A percentile compares a stretch with the other conserved stretches of the same genome.
Conservation (phyloP, 2,329 filamentous ascomycete species). For the Dactylellina cionopaga region DNA sequence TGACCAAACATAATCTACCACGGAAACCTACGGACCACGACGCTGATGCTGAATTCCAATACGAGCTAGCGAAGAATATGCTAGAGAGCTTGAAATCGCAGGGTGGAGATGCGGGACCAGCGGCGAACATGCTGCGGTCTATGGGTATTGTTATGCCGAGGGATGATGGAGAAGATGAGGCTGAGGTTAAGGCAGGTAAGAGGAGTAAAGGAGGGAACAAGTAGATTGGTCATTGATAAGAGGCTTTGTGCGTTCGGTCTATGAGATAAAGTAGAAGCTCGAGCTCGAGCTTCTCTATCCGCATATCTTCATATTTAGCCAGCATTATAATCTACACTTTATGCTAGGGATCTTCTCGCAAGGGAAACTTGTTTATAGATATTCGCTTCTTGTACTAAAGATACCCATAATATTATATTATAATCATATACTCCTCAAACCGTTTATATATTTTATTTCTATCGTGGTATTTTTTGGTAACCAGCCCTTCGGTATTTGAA, state of each 20-base stretch:
- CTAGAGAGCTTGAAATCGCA: slow-evolving; percentile 93
- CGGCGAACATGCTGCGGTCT: slow-evolving; percentile 84
- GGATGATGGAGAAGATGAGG: slow-evolving; percentile 72
- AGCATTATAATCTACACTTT: no score
- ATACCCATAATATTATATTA: slow-evolving; percentile 15
- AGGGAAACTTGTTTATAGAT: no score
- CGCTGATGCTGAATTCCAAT: slow-evolving; percentile 74
- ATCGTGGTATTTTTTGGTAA: no score
- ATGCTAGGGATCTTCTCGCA: no score
- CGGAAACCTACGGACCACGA: slow-evolving; percentile 51
- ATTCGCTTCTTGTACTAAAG: slow-evolving; percentile 4
- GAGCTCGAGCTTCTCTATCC: no score
- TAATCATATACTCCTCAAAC: no score
- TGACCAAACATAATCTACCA: slow-evolving; percentile 65
- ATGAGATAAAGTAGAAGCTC: no score
- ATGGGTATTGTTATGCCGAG: slow-evolving; percentile 84
- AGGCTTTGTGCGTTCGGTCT: no score
- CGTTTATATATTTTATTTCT: no score
- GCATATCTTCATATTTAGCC: no score
- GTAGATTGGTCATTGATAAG: not conserved
- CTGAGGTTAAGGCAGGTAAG: slow-evolving; percentile 55
- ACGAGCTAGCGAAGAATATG: slow-evolving; percentile 88
- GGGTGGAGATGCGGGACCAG: slow-evolving; percentile 83
- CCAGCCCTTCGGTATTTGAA: no score
- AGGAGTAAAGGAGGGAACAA: slow-evolving; percentile 7